phyloP scores from a whole-genome alignment of 2,329 filamentous ascomycete species.

The Fusarium sambucinum region DNA sequence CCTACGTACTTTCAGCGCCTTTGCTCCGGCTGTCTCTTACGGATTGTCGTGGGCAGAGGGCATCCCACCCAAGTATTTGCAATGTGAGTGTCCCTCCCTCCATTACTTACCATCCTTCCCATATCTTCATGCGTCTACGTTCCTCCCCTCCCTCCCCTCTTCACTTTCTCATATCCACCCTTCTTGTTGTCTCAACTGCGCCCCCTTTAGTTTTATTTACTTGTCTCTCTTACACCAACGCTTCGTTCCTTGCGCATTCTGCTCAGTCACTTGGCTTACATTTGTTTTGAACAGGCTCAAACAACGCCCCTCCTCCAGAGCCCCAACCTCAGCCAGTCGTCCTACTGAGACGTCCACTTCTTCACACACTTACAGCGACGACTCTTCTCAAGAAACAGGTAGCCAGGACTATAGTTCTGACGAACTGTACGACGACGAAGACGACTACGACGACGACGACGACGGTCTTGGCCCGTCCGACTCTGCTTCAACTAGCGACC shows the following conservation, averaged over 20 bases:
- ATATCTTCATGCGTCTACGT: conserved; percentile 32
- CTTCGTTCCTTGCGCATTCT: conserved; percentile 19
- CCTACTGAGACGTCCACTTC: conserved; percentile 49
- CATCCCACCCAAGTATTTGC: conserved; percentile 53
- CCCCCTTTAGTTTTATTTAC: conserved; percentile 37
- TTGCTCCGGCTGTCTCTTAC: conserved; percentile 60
- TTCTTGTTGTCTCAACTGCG: conserved; percentile 36
- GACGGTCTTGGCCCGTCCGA: conserved; percentile 69
- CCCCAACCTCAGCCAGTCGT: conserved; percentile 42
- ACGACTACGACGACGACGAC: conserved; percentile 54
- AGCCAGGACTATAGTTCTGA: conserved; percentile 51
- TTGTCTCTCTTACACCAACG: conserved; percentile 26
- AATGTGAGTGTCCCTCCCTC: conserved; percentile 57
- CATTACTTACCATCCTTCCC: conserved; percentile 32
- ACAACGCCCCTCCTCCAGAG: conserved; percentile 46
- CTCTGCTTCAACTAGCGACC: conserved; percentile 62
- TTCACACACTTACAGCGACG: conserved; percentile 54
- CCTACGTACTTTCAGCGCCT: conserved; percentile 49
- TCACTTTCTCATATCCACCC: conserved; percentile 29
- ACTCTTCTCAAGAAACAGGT: conserved; percentile 51
- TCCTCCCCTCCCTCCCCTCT: conserved; percentile 31
- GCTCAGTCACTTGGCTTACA: conserved; percentile 37
- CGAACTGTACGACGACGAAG: conserved; percentile 53
- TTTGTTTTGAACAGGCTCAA: conserved; percentile 44
- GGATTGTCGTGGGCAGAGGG: conserved; percentile 63